Base-by-base conservation (phyloP, 176 grass and related monocot species). In the Oryza meridionalis region DNA sequence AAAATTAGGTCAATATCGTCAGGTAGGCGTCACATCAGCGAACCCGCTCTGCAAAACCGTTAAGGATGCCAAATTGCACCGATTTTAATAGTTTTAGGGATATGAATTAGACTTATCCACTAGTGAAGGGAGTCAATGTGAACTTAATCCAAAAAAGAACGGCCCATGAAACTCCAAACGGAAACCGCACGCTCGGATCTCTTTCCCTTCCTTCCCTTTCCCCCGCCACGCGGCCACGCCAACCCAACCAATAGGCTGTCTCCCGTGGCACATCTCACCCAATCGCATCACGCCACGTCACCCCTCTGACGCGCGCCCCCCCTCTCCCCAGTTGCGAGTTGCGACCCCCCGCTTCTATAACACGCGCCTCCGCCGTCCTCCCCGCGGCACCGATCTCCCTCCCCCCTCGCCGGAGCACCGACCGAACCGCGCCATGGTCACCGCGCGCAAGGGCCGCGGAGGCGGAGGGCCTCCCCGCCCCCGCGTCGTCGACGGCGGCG, bases 381-480 rank as follows among this genome's bases (percentile, higher is more conserved):
- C 84, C 62, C 40, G 31, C 75, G 38, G 80, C 5, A 33, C 29
- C 53, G 67, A 45, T 61, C 65, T 24, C 29, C 29, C 44, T 1
- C 22, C 17, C 25, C 7, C 19, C 44, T 7, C 42, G 1, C 66
- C 24, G 65, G 67, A 17, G 53, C 5, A 5, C 51, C 51, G 50
- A 67, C 61, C 68, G 26, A 46, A 9, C n/a, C n/a, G 62, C 67
- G 26, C 40, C 72, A 95, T 95, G 93, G 93, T 86, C 5, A 42
- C 53, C 42, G 13, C 74, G 73, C 78, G 32, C 49, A 84, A 80
- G 51, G 87, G 73, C 49, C 86, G 72, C 32, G 90, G 65, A 11
- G 76, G 73, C n/a, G 65, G 76, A 33, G 14, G 63, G 0, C 25
- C 68, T 3, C 77, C 21, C 31, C 88, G 77, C 2, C 37, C 43